Conservation (phyloP, 2,329 filamentous ascomycete species). For the Colletotrichum aenigma region DNA sequence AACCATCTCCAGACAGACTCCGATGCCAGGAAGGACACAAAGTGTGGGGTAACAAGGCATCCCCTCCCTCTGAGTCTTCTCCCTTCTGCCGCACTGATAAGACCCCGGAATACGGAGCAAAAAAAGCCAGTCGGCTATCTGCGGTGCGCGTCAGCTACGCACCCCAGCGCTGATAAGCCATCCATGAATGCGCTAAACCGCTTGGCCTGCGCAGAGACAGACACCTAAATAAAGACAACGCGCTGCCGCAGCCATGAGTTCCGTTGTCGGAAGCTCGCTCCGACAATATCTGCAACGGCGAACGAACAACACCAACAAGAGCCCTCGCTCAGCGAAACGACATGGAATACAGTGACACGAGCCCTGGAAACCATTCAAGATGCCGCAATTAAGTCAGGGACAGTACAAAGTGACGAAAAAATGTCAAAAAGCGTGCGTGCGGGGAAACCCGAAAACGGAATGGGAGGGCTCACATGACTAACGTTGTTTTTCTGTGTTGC, state of each 20-base stretch:
- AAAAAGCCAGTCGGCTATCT: background rate
- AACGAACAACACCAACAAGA: background rate
- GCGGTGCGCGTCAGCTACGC: background rate
- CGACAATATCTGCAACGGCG: slow-evolving; percentile 2
- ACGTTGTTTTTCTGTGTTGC: background rate
- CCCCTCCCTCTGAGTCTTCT: background rate
- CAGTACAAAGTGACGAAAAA: slow-evolving; percentile 23
- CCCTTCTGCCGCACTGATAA: background rate
- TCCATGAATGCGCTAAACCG: background rate
- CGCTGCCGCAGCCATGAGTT: background rate
- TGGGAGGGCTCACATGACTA: background rate
- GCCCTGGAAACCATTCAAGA: background rate
- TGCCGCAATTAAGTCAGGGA: slow-evolving; percentile 18
- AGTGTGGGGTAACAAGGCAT: background rate
- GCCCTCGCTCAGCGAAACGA: background rate
- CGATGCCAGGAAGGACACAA: background rate
- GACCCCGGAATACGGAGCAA: background rate
- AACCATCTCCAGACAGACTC: background rate
- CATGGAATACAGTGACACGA: background rate
- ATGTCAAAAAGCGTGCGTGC: slow-evolving; percentile 22
- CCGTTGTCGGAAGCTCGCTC: slow-evolving; percentile 4
- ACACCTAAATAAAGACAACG: background rate
- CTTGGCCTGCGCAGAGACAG: background rate
- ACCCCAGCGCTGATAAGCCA: slow-evolving; percentile 8
- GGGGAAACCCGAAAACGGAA: background rate